A percentile compares a stretch with the other conserved stretches of the same genome.
These are phyloP conservation scores for Neolentinus lepideus DNA, from an alignment of 1,284 basidiomycete genomes.

Conservation along the genomic window DNA sequence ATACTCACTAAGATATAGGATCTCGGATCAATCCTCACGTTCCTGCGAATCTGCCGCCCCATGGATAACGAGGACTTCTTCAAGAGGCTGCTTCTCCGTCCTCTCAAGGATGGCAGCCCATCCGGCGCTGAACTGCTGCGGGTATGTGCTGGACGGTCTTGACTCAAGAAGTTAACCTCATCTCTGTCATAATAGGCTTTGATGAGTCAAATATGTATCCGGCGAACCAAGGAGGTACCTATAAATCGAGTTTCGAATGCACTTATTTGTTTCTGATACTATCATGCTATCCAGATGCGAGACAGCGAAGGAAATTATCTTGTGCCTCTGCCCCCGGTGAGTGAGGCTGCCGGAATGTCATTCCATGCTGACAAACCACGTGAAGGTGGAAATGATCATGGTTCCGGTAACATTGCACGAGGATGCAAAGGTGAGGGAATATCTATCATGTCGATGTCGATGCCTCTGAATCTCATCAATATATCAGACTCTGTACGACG, in stretches of 20 bases:
- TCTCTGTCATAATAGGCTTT: slow-evolving; percentile 44
- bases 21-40: slow-evolving; percentile 78
- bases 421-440: slow-evolving; percentile 52
- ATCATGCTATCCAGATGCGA: slow-evolving; percentile 55
- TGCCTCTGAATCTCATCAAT: not conserved
- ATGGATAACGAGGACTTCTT: slow-evolving; percentile 77
- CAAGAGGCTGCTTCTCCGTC: slow-evolving; percentile 68
- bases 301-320: slow-evolving; percentile 67
- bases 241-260: not conserved
- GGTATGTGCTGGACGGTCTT: slow-evolving; percentile 29
- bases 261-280: not conserved
- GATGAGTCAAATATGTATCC: slow-evolving; percentile 79
- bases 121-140: slow-evolving; percentile 66
- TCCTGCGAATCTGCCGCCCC: slow-evolving; percentile 75
- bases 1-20: slow-evolving; percentile 39
- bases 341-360: slow-evolving; percentile 7
- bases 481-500: slow-evolving; percentile 63
- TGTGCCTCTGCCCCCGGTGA: slow-evolving; percentile 70
- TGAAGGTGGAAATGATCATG: slow-evolving; percentile 63
- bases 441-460: no score
- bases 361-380: not conserved
- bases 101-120: slow-evolving; percentile 60
- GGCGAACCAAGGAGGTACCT: slow-evolving; percentile 77
- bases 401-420: slow-evolving; percentile 64
- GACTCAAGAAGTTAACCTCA: slow-evolving; percentile 6